These are phyloP conservation scores for Tuber indicum DNA, from an alignment of 495 filamentous ascomycete genomes.

Conservation along the genomic window DNA sequence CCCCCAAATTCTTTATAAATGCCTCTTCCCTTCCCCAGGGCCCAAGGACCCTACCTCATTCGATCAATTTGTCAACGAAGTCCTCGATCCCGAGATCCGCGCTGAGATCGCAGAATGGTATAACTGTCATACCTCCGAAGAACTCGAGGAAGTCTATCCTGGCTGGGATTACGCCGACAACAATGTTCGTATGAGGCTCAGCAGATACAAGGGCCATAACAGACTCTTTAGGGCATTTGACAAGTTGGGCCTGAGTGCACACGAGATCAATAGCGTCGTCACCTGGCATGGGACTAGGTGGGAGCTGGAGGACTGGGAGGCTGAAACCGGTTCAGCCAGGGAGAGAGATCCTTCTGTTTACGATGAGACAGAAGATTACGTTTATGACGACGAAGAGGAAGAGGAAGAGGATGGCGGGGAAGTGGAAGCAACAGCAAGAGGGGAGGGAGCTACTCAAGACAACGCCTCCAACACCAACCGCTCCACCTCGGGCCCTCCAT, in stretches of 20 bases:
- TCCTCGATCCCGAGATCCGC: conserved; percentile 32
- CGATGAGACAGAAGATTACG: not conserved
- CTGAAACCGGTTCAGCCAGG: not conserved
- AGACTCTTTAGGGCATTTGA: conserved; percentile 33
- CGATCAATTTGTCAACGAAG: conserved; percentile 27
- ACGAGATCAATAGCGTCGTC: conserved; percentile 29
- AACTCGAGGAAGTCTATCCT: conserved; percentile 26
- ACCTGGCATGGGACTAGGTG: conserved; percentile 33
- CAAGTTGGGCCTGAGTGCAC: conserved; percentile 30
- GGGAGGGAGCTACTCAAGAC: not conserved
- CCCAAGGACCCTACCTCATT: conserved; percentile 30
- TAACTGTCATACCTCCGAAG: conserved; percentile 24
- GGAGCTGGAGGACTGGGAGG: conserved; percentile 11
- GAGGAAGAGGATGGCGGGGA: not conserved
- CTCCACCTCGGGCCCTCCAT: not conserved
- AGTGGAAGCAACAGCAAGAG: not conserved
- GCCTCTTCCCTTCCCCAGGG: conserved; percentile 25
- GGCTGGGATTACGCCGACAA: conserved; percentile 32
- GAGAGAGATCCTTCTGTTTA: not conserved
- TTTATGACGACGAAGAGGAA: not conserved
- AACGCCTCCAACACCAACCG: not conserved
- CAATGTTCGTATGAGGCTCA: conserved; percentile 29
- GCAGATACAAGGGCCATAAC: conserved; percentile 22
- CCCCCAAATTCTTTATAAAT: conserved; percentile 28
- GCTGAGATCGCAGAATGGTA: conserved; percentile 32